These are phyloP conservation scores for Penicillium freii DNA, from an alignment of 2,329 filamentous ascomycete species.

Conservation along the genomic window DNA sequence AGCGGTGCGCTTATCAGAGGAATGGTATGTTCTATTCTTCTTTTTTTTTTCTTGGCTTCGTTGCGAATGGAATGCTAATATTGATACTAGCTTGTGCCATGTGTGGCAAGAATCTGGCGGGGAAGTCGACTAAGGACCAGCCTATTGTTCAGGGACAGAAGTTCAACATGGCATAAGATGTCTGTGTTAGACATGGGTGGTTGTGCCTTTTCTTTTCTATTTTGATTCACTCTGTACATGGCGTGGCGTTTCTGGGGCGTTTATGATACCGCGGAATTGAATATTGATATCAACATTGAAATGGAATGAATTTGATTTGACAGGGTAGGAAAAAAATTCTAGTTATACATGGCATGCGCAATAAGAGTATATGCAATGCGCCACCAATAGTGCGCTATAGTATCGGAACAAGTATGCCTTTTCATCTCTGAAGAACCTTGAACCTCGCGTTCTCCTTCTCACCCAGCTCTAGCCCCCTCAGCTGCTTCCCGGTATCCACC, in stretches of 20 bases:
- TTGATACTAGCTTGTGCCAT: constrained; percentile 56
- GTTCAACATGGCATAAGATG: constrained; percentile 58
- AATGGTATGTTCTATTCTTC: constrained; percentile 50
- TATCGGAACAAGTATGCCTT: constrained; percentile 15
- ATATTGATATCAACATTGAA: neutral
- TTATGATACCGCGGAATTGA: neutral
- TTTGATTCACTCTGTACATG: constrained; percentile 1
- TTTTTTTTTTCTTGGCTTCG: neutral
- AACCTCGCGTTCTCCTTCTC: neutral
- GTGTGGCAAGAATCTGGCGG: constrained; percentile 58
- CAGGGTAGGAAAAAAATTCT: constrained; percentile 30
- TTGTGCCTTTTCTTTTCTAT: neutral
- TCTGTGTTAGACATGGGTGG: too few species aligned
- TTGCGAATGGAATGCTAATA: constrained; percentile 9
- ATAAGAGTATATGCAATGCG: constrained; percentile 38
- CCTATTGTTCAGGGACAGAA: constrained; percentile 61
- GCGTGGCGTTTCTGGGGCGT: constrained; percentile 18
- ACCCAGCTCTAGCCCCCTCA: neutral
- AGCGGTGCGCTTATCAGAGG: constrained; percentile 62
- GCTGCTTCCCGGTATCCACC: neutral
- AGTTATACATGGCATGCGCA: constrained; percentile 41
- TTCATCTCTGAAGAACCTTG: constrained; percentile 5
- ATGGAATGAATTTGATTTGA: constrained; percentile 21
- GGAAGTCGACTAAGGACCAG: constrained; percentile 47
- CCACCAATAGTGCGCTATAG: constrained; percentile 20